Percentiles rank a stretch among this genome's conserved stretches.
Evolutionary conservation across 306 rosid genomes (phyloP).

Genomic region (Medicago arabica): DNA sequence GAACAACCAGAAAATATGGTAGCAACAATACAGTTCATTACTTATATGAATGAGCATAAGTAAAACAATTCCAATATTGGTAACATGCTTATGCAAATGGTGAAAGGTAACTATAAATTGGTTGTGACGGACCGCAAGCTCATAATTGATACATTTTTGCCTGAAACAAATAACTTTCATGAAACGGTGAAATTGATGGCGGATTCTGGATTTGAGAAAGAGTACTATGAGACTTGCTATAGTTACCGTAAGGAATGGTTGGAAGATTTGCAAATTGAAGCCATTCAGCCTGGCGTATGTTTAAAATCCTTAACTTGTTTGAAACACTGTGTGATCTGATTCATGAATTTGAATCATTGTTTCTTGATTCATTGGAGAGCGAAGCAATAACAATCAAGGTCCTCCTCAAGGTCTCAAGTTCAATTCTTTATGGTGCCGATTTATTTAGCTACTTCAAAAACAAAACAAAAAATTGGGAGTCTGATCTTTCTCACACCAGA

Average conservation of each 20-base stretch:
- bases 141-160: constrained; percentile 61
- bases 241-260: background rate
- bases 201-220: constrained; percentile 61
- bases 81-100: background rate
- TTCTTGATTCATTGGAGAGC: too few relatives aligned
- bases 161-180: constrained; percentile 62
- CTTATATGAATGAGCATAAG: background rate
- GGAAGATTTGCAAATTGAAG: constrained; percentile 49
- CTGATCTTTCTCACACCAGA: too few relatives aligned
- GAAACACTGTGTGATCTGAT: constrained; percentile 55
- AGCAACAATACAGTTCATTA: background rate
- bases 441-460: too few relatives aligned
- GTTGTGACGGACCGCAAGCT: constrained; percentile 47
- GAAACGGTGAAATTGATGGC: constrained; percentile 68
- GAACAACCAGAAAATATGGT: background rate
- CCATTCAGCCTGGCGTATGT: constrained; percentile 58
- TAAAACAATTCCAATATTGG: background rate
- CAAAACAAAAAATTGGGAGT: too few relatives aligned
- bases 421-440: too few relatives aligned
- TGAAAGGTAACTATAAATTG: background rate
- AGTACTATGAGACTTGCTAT: constrained; percentile 59
- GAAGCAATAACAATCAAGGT: too few relatives aligned
- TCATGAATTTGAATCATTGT: constrained; percentile 38
- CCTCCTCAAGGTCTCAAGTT: too few relatives aligned
- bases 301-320: constrained; percentile 55